Evolutionary conservation across 192 early-diverging fungal genomes (phyloP).

Genomic region (Lobosporangium transversale): DNA sequence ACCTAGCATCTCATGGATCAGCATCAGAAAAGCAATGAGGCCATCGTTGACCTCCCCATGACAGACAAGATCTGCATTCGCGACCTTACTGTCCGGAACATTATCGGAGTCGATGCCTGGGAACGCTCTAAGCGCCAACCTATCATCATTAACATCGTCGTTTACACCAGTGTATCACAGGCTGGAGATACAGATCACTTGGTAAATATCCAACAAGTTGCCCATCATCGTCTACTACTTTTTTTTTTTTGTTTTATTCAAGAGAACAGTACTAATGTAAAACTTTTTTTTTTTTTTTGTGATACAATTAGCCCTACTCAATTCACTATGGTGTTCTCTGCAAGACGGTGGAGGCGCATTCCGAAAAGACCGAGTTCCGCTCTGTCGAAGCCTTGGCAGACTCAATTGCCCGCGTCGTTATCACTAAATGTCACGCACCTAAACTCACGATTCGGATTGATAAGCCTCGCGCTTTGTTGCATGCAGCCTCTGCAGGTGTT

Average conservation of each 20-base stretch:
- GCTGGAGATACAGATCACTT: slow-evolving; percentile 86
- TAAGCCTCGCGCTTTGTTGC: slow-evolving; percentile 91
- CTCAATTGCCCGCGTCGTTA: slow-evolving; percentile 68
- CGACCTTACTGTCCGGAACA: slow-evolving; percentile 82
- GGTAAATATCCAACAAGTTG: background rate
- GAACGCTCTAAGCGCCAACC: slow-evolving; percentile 89
- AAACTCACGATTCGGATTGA: slow-evolving; percentile 78
- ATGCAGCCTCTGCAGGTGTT: slow-evolving; percentile 88
- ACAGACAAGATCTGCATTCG: slow-evolving; percentile 62
- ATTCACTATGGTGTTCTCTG: slow-evolving; percentile 87
- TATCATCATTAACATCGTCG: slow-evolving; percentile 79
- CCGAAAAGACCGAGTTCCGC: slow-evolving; percentile 75
- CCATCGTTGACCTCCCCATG: slow-evolving; percentile 41
- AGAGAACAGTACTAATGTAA: background rate
- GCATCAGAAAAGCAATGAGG: background rate
- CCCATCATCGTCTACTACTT: background rate
- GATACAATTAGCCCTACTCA: slow-evolving; percentile 59
- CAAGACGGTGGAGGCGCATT: slow-evolving; percentile 79
- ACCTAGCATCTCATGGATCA: slow-evolving; percentile 13
- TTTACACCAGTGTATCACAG: slow-evolving; percentile 77
- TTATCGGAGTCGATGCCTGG: slow-evolving; percentile 95
- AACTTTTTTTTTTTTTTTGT: background rate
- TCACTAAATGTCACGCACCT: slow-evolving; percentile 70
- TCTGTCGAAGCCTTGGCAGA: slow-evolving; percentile 80
- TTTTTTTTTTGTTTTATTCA: background rate